These are phyloP conservation scores for Astrocystis sublimbata DNA, from an alignment of 495 filamentous ascomycete species.

Conservation along the genomic window DNA sequence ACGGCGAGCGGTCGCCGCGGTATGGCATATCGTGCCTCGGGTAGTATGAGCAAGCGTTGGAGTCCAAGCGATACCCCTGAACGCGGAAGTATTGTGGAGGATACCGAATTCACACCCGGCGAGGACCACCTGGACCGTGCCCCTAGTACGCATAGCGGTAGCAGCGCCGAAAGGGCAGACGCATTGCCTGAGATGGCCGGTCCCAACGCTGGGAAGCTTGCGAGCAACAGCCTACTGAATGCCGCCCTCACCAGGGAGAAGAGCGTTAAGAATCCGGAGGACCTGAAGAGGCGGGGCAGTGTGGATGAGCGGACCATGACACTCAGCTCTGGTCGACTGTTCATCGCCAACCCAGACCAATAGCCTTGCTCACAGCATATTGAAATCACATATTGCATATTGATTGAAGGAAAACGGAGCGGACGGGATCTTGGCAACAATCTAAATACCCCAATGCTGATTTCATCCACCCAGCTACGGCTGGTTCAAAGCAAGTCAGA, in stretches of 20 bases:
- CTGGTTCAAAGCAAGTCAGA: conserved; percentile 8
- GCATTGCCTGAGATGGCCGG: conserved; percentile 46
- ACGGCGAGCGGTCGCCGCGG: conserved; percentile 66
- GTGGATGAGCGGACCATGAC: conserved; percentile 94
- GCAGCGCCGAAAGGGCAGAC: conserved; percentile 55
- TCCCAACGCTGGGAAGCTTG: conserved; percentile 39
- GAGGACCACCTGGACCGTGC: conserved; percentile 51
- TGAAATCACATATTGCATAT: too few relatives aligned
- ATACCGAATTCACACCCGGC: conserved; percentile 32
- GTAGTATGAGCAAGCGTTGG: conserved; percentile 52
- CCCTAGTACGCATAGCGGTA: conserved; percentile 53
- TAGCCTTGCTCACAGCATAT: neutral
- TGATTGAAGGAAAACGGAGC: neutral
- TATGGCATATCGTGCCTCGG: conserved; percentile 56
- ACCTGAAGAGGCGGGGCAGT: conserved; percentile 80
- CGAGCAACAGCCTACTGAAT: conserved; percentile 54
- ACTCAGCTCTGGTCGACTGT: conserved; percentile 72
- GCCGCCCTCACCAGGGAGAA: conserved; percentile 58
- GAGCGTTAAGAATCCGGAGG: conserved; percentile 71
- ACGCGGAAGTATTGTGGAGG: conserved; percentile 47
- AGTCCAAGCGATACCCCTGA: conserved; percentile 71
- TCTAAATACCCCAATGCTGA: conserved; percentile 5
- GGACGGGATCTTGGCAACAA: neutral
- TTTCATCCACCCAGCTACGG: conserved; percentile 6
- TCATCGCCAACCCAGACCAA: conserved; percentile 92